phyloP scores from a whole-genome alignment of 495 filamentous ascomycete species.

The Lasiosphaeris hirsuta region DNA sequence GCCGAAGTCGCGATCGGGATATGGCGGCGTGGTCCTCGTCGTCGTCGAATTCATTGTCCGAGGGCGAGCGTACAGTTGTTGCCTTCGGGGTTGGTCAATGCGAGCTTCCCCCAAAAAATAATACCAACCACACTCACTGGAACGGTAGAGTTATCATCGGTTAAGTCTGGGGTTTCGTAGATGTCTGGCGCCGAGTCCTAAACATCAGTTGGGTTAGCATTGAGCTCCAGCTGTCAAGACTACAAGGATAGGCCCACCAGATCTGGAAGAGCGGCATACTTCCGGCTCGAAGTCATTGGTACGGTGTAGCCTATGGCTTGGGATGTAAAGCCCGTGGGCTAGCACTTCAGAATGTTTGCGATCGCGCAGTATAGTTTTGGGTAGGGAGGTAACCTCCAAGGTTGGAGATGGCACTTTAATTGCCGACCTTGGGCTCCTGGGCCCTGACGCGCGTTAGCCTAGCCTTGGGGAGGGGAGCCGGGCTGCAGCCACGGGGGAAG shows the following conservation, averaged over 20 bases:
- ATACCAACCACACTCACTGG: slow-evolving; percentile 49
- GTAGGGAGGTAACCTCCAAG: too few relatives aligned
- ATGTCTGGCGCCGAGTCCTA: slow-evolving; percentile 89
- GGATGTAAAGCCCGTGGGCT: not conserved
- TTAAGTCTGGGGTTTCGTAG: slow-evolving; percentile 91
- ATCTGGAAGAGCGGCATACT: slow-evolving; percentile 84
- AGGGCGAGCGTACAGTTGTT: slow-evolving; percentile 61
- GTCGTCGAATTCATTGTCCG: slow-evolving; percentile 61
- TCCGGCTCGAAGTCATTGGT: slow-evolving; percentile 54
- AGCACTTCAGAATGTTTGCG: not conserved
- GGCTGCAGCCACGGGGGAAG: too few relatives aligned
- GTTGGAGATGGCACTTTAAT: too few relatives aligned
- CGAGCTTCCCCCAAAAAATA: slow-evolving; percentile 9
- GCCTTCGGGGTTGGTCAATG: slow-evolving; percentile 45
- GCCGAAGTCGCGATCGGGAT: slow-evolving; percentile 67
- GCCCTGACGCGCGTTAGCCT: too few relatives aligned
- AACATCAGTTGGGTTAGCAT: slow-evolving; percentile 9
- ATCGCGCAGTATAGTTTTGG: not conserved
- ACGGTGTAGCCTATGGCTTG: not conserved
- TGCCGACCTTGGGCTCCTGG: too few relatives aligned
- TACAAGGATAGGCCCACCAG: slow-evolving; percentile 51
- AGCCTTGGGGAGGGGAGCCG: too few relatives aligned
- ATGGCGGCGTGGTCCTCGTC: slow-evolving; percentile 63
- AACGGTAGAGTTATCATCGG: slow-evolving; percentile 80
- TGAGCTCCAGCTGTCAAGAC: slow-evolving; percentile 11